phyloP scores from a whole-genome alignment of 805 yeast genomes.

The Phaffomyces opuntiae region DNA sequence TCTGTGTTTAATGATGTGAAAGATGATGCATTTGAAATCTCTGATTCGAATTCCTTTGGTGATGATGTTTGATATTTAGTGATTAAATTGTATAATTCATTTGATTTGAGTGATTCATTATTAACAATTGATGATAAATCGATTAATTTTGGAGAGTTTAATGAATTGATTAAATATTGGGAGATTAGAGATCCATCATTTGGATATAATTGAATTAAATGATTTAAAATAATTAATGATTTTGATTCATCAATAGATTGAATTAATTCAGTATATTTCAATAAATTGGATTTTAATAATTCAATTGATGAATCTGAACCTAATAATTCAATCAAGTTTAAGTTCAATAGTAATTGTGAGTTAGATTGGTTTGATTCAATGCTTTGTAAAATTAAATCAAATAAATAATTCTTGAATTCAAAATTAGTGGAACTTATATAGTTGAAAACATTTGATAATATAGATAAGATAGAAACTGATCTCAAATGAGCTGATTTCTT shows the following conservation, averaged over 20 bases:
- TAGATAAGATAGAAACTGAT: slow-evolving; percentile 13
- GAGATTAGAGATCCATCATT: not conserved
- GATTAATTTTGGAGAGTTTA: slow-evolving; percentile 4
- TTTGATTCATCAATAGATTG: not conserved
- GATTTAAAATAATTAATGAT: slow-evolving; percentile 2
- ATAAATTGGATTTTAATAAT: not conserved
- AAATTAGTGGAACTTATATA: slow-evolving; percentile 8
- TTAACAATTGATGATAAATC: slow-evolving; percentile 2
- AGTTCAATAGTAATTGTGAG: slow-evolving; percentile 1
- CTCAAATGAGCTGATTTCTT: slow-evolving; percentile 3
- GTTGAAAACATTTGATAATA: slow-evolving; percentile 19
- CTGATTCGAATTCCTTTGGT: slow-evolving; percentile 1
- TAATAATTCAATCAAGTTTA: slow-evolving; percentile 1
- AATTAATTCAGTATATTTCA: not conserved
- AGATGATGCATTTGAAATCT: not conserved
- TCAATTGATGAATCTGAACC: not conserved
- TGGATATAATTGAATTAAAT: slow-evolving; percentile 1
- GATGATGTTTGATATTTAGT: slow-evolving; percentile 4
- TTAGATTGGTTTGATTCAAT: slow-evolving; percentile 5
- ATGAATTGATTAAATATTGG: slow-evolving; percentile 1
- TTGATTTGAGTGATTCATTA: not conserved
- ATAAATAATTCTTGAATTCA: slow-evolving; percentile 15
- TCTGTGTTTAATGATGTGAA: not conserved
- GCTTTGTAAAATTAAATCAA: slow-evolving; percentile 9
- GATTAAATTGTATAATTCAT: slow-evolving; percentile 2